phyloP scores from a whole-genome alignment of 2,329 filamentous ascomycete species.

The Xylaria sp. region DNA sequence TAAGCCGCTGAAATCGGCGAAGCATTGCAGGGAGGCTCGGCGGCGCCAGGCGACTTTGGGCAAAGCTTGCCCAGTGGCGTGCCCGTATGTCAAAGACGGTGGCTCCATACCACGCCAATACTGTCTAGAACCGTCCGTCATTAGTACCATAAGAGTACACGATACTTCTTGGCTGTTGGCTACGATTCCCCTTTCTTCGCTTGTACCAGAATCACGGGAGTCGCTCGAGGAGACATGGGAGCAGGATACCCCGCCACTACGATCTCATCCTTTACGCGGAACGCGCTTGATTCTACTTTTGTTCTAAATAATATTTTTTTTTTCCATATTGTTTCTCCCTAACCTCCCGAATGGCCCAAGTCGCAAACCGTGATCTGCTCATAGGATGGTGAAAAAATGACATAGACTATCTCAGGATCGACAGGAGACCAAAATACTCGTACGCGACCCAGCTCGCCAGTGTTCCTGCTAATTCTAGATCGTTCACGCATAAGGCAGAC shows the following conservation, averaged over 20 bases:
- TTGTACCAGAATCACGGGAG: no score
- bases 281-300: not conserved
- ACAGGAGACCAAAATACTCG: not conserved
- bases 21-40: conserved; percentile 21
- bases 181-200: not conserved
- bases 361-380: not conserved
- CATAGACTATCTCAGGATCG: conserved; percentile 1
- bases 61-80: conserved; percentile 8
- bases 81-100: not conserved
- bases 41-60: conserved; percentile 16
- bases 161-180: conserved; percentile 7
- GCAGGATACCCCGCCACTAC: not conserved
- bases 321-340: not conserved
- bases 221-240: not conserved
- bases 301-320: not conserved
- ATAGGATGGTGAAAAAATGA: not conserved
- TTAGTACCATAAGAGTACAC: conserved; percentile 2
- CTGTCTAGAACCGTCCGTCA: not conserved
- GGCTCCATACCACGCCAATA: not conserved
- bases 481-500: not conserved
- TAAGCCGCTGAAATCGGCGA: conserved; percentile 30
- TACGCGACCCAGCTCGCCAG: not conserved
- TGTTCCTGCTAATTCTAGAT: not conserved
- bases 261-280: not conserved
- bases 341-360: not conserved